Evolutionary conservation across 148 eudicot species (phyloP), one percentile per base, ranked within the genome.

Genomic region (Amaranthus hypochondriacus): DNA sequence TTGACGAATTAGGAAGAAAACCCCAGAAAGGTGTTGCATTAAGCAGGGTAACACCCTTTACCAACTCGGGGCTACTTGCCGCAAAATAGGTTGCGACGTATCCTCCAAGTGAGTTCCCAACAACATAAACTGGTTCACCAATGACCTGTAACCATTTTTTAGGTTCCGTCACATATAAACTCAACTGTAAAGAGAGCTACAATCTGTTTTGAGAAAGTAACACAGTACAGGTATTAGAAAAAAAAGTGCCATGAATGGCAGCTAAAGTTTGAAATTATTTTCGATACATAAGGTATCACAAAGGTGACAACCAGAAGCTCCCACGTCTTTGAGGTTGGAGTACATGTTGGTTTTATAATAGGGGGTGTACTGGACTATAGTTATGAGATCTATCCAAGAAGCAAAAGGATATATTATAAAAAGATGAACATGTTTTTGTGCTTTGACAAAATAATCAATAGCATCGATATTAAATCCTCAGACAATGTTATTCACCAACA

Each of bases 21-120:
- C 96, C 98, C 98, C 98, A 95, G 80, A 95, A 91, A 55, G 97
- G 98, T 56, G 98, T 92, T 68, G 98, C 97, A 75, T 95, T 95
- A 42, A 95, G 90, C 68, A 95, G 87, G 12, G 97, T 92, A 62
- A 95, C 83, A 53, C 97, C 97, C 80, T 90, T 95, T 79, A 95
- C 98, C 77, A 90, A 73, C 55, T 92, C 75, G 18, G 97, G 93
- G 62, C 86, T 75, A 73, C 73, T 69, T 61, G 98, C 96, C 65
- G 96, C 97, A 82, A 95, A 80, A 84, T 90, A 88, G 69, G 92
- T 87, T 11, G 98, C 97, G 48, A 92, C 89, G 84, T 75, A 95
- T 76, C 98, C 98, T 70, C 98, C 98, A 66, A 95, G 97, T 65
- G 98, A 95, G 84, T 95, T 95, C 6, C 98, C 98, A 49, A 84